Evolutionary conservation across 257 asterid genomes (phyloP), one percentile per base, ranked within the genome.

Genomic region (Leptodermis oblonga): DNA sequence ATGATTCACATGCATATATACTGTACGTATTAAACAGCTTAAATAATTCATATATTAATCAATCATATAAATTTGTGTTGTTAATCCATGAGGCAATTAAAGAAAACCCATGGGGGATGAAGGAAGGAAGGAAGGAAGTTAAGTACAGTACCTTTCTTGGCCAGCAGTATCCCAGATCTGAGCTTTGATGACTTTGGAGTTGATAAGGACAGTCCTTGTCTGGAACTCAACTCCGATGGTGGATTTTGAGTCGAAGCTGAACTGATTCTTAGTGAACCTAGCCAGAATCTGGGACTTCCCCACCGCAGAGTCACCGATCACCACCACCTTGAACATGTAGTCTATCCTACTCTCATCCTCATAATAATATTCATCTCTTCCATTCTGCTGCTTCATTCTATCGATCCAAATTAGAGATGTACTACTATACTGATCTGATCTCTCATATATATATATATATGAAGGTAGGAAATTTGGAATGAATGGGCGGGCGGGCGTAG

Each of bases 111-210:
- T n/a, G n/a, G n/a, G n/a, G n/a, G n/a, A n/a, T n/a, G 60, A 1
- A 25, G 31, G 39, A 5, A 23, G 17, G 31, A 5, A 30, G 33
- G 33, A 31, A 6, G 39, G 39, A 41, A 41, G 1, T 5, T 41
- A 5, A 41, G 6, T 7, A 49, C 23, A n/a, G 4, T 67, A 86
- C 95, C 96, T 87, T 80, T 89, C 96, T 76, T 87, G 96, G 4
- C 96, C 96, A 54, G 95, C 95, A 64, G 95, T 89, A 73, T 89
- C 96, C 96, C 96, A 87, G 95, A 89, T 89, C 92, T 87, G 96
- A 67, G 96, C 96, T 78, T 89, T 89, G 36, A 89, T 70, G 68
- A 85, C 78, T 78, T 89, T 89, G 71, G 92, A 85, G 17, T 84
- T 76, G 68, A 87, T 81, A 36, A 60, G 76, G 1, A 89, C 85